Evolutionary conservation across 2,329 filamentous ascomycete genomes (phyloP).

Genomic region (Botrytis fabae): DNA sequence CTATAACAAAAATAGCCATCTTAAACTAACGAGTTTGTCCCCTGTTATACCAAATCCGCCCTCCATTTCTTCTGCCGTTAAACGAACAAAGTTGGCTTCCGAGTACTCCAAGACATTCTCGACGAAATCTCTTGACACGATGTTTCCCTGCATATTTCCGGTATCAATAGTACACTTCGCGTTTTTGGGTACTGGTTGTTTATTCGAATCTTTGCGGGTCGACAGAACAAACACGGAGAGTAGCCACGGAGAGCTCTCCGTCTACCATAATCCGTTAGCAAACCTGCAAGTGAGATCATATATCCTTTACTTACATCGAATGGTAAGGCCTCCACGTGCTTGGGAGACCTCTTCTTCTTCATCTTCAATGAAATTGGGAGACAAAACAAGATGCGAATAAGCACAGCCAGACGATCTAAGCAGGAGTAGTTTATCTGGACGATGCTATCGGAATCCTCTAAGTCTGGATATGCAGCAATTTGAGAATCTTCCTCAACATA

Average conservation of each 20-base stretch:
- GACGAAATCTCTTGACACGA: slow-evolving; percentile 29
- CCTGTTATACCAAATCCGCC: slow-evolving; percentile 28
- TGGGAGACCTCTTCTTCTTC: background rate
- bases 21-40: slow-evolving; percentile 19
- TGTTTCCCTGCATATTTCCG: slow-evolving; percentile 32
- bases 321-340: background rate
- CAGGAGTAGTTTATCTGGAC: background rate
- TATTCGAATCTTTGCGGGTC: slow-evolving; percentile 17
- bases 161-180: slow-evolving; percentile 33
- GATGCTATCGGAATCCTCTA: slow-evolving; percentile 7
- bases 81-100: slow-evolving; percentile 14
- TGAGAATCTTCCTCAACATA: slow-evolving; percentile 24
- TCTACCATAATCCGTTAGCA: background rate
- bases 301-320: background rate
- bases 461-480: background rate
- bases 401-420: background rate
- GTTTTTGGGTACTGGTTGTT: slow-evolving; percentile 23
- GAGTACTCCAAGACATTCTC: slow-evolving; percentile 25
- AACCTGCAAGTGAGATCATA: background rate
- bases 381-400: background rate
- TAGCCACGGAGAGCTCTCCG: slow-evolving; percentile 24
- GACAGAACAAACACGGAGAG: slow-evolving; percentile 26
- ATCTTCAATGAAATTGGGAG: background rate
- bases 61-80: slow-evolving; percentile 25
- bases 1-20: background rate